Base-by-base conservation (phyloP, 2,329 filamentous ascomycete genomes). In the Aspergillus costaricaensis region DNA sequence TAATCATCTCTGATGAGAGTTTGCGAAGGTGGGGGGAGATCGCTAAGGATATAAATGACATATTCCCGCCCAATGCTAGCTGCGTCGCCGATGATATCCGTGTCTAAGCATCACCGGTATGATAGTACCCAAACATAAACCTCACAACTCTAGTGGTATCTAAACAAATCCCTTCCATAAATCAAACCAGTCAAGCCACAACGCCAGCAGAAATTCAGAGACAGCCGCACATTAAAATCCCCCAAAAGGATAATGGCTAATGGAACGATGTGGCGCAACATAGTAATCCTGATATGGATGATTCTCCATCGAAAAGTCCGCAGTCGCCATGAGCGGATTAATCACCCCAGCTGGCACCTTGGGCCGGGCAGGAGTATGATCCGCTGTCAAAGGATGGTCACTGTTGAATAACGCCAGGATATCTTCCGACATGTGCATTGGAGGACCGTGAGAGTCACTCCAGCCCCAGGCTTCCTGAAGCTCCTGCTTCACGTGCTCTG, bases 201-300 rank as follows among this genome's bases (percentile, higher is more conserved):
- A 30, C 25, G 15, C 47, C 25, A 32, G n/a, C 25, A 7, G 15
- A 12, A 44, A 44, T 36, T 2, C 21, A 5, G 21, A n/a, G n/a
- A 17, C 48, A 51, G 17, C 12, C 14, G n/a, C 32, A 12, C 32
- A 3, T 27, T 62, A 62, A 53, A 66, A 72, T 9, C 58, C 21
- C 9, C 49, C 62, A 36, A 70, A 72, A 12, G 70, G 61, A 59
- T 71, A 74, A 48, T 67, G 65, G 38, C 68, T 62, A 23, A 70
- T 59, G 49, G 52, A 38, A 4, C 72, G 69, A 62, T 76, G 70
- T 1, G 91, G 90, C 38, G 90, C 88, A 63, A 92, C 88, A 68
- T 94, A 96, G 76, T 88, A 88, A 54, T 88, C 87, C 71, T 91
- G 88, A 70, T 95, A 96, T 1, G 92, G 91, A 75, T 93, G 91